Evolutionary conservation across 2,329 filamentous ascomycete species (phyloP), one percentile per base, ranked within the genome.

Genomic region (Zymoseptoria passerinii): DNA sequence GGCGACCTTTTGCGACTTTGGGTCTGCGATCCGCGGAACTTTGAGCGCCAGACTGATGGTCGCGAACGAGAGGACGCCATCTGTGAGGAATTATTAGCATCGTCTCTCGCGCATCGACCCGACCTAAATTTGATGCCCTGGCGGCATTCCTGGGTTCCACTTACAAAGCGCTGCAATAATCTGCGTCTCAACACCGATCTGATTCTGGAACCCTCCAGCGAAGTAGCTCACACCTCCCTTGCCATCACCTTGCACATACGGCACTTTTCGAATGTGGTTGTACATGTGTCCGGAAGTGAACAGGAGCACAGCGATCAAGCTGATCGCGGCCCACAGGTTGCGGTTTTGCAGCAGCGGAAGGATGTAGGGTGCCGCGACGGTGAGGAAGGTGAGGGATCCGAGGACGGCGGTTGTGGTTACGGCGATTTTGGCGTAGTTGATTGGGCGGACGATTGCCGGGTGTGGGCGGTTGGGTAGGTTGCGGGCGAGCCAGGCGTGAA

Each of bases 241-340:
- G 44, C 90, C 90, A 71, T 97, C 86, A 49, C 88, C 89, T 49
- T 85, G 81, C 29, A 97, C 90, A 68, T 99, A 99, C 2, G 94
- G 94, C 2, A 95, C 90, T 73, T 94, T 92, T 67, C 95, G 85
- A 71, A 99, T 99, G 71, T 96, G 92, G 75, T 97, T 99, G 82
- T 95, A 99, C 95, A 99, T 99, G 76, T 97, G 92, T 48, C 94
- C 95, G 67, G 89, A 94, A 52, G 88, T 96, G 77, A 97, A 99
- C 58, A 96, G 80, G 49, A 99, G 82, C 63, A 99, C 92, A 13
- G 86, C 81, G 68, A 97, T 91, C 66, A 99, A 78, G 74, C 89
- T 95, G 68, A 95, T 75, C 20, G 89, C 90, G 23, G 92, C 92
- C 94, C 94, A 99, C 18, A 97, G 77, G 69, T 95, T 97, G 66